Base-by-base conservation (phyloP, 352 stramenopile genomes). In the Phytophthora ohioensis region DNA sequence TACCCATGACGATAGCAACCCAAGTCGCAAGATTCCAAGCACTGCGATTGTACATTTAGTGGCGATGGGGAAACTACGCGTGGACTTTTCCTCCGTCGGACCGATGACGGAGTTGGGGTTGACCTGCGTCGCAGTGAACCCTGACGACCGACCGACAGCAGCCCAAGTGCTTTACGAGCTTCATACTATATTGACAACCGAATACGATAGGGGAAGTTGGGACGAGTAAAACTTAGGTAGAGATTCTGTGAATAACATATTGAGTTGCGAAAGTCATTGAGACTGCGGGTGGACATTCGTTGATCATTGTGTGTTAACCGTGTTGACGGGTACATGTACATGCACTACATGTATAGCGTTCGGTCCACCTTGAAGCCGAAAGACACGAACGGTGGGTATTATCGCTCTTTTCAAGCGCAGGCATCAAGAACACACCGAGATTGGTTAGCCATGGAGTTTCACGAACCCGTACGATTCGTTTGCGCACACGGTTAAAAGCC, bases 21-120 rank as follows among this genome's bases (percentile, higher is more conserved):
- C 69, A 52, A 49, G 58, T 63, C 69, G 64, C 32, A 77, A 73
- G 15, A 63, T 80, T 30, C 45, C 77, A 2, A 79, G 78, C 43
- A 71, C 73, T 3, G 75, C 72, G 27, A 73, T 87, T 34, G 51
- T 83, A 32, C 73, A 87, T 51, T 58, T 86, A 5, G 78, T 85
- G 3, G 74, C 78, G 4, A 69, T 76, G 27, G 81, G 81, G 3
- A 73, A 75, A 45, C 31, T 89, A 12, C 67, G 35, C 1, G 65
- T 84, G 3, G 21, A 69, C 45, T 84, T 86, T 51, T 84, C 78
- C 6, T 53, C 35, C 12, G 41, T 11, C 2, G 32, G 9, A 48
- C 51, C 64, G 1, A 67, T 80, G 34, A 39, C 64, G 3, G 57
- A 75, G 27, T 21, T 78, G 30, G 69, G 60, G 0, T 60, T 69